These are phyloP conservation scores for Escallonia rubra DNA, from an alignment of 129 eudicot species.

Conservation along the genomic window DNA sequence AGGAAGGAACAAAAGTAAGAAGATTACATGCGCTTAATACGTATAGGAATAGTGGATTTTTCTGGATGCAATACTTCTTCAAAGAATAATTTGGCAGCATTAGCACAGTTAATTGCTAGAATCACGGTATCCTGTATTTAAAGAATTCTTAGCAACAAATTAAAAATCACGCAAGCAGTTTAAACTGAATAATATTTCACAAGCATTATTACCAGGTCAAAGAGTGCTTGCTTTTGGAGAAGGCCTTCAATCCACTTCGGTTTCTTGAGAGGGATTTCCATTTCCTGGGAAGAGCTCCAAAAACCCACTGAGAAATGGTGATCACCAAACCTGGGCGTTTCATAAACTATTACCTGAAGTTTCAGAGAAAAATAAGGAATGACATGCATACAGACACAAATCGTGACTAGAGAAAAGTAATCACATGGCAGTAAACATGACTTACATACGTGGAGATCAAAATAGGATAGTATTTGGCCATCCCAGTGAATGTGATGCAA, in stretches of 20 bases:
- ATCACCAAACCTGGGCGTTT: constrained; percentile 73
- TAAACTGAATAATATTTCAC: constrained; percentile 1
- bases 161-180: constrained; percentile 10
- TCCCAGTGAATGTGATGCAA: constrained; percentile 70
- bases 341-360: constrained; percentile 71
- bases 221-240: constrained; percentile 33
- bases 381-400: background rate
- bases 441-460: constrained; percentile 99
- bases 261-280: constrained; percentile 32
- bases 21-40: constrained; percentile 38
- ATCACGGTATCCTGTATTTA: constrained; percentile 59
- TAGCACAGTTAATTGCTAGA: constrained; percentile 69
- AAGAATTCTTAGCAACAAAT: constrained; percentile 9
- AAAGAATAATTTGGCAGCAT: constrained; percentile 53
- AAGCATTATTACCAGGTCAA: constrained; percentile 64
- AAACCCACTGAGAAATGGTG: constrained; percentile 66
- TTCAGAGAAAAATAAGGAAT: constrained; percentile 1
- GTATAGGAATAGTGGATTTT: constrained; percentile 16
- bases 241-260: constrained; percentile 83
- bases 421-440: constrained; percentile 33
- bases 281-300: constrained; percentile 27
- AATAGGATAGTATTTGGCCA: constrained; percentile 32
- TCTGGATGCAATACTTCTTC: constrained; percentile 30
- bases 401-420: background rate
- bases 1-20: constrained; percentile 10